phyloP scores from a whole-genome alignment of 2,329 filamentous ascomycete species.

The Phialemoniopsis sp. region DNA sequence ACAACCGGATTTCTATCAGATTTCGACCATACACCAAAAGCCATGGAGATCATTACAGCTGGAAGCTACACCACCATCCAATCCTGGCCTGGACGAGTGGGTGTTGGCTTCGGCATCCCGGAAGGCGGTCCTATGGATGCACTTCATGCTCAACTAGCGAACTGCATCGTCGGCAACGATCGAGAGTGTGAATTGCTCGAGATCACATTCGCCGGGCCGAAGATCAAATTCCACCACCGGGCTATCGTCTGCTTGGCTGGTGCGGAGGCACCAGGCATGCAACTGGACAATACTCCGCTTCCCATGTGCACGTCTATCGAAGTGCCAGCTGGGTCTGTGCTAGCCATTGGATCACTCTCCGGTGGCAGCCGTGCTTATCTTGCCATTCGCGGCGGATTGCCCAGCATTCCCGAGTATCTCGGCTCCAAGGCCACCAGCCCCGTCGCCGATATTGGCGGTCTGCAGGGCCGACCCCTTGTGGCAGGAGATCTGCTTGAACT shows the following conservation, averaged over 20 bases:
- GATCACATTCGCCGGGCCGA: conserved; percentile 56
- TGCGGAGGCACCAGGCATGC: conserved; percentile 19
- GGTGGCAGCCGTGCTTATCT: conserved; percentile 43
- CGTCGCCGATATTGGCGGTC: conserved; percentile 50
- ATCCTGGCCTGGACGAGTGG: conserved; percentile 46
- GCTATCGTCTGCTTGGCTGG: conserved; percentile 55
- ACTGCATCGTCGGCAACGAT: conserved; percentile 54
- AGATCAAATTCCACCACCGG: conserved; percentile 48
- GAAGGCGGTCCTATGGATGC: conserved; percentile 60
- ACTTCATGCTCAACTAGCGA: conserved; percentile 53
- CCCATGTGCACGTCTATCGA: conserved; percentile 33
- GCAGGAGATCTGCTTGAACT: conserved; percentile 49
- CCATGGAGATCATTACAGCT: too few relatives aligned
- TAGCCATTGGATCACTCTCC: too few relatives aligned
- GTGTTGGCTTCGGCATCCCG: conserved; percentile 53
- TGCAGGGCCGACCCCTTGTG: conserved; percentile 50
- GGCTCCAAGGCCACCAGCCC: conserved; percentile 53
- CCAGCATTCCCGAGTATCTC: conserved; percentile 48
- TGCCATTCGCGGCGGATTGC: conserved; percentile 37
- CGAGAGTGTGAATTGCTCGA: conserved; percentile 49
- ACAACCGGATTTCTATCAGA: too few relatives aligned
- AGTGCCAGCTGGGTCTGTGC: too few relatives aligned
- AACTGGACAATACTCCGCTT: conserved; percentile 33
- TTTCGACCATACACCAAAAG: too few relatives aligned
- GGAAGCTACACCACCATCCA: too few relatives aligned